Evolutionary conservation across 352 stramenopile species (phyloP).

Genomic region (Phytophthora palmivora): DNA sequence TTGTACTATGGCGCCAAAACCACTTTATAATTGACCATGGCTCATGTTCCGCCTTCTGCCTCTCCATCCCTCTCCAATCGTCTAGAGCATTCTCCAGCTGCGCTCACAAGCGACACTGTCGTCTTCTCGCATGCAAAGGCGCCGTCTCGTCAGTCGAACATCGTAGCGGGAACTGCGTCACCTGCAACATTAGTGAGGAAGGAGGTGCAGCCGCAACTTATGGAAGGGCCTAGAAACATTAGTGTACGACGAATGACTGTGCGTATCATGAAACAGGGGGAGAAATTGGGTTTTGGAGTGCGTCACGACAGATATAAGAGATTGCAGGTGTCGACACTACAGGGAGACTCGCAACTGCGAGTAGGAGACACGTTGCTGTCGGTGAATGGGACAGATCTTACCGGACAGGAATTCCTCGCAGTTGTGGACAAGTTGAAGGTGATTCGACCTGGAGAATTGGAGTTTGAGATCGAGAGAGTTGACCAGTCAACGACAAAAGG

Average conservation of each 20-base stretch:
- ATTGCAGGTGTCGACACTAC: constrained; percentile 67
- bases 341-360: constrained; percentile 45
- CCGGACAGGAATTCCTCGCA: constrained; percentile 54
- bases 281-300: constrained; percentile 74
- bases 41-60: constrained; percentile 6
- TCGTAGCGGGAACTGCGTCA: constrained; percentile 25
- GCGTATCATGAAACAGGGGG: constrained; percentile 53
- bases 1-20: constrained; percentile 14
- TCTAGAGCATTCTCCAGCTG: not conserved
- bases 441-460: constrained; percentile 49
- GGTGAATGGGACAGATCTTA: constrained; percentile 67
- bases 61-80: not conserved
- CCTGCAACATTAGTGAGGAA: constrained; percentile 8
- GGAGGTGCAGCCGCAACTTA: constrained; percentile 18
- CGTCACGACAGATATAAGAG: constrained; percentile 62
- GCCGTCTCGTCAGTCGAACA: constrained; percentile 44
- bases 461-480: constrained; percentile 66
- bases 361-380: constrained; percentile 76
- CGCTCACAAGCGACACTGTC: constrained; percentile 62
- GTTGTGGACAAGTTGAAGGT: constrained; percentile 71
- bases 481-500: not conserved
- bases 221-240: constrained; percentile 8
- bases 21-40: constrained; percentile 4
- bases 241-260: constrained; percentile 45
- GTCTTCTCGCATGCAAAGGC: constrained; percentile 70